Evolutionary conservation across 1,284 basidiomycete species (phyloP), one percentile per base, ranked within the genome.

Genomic region (Naganishia sp.): DNA sequence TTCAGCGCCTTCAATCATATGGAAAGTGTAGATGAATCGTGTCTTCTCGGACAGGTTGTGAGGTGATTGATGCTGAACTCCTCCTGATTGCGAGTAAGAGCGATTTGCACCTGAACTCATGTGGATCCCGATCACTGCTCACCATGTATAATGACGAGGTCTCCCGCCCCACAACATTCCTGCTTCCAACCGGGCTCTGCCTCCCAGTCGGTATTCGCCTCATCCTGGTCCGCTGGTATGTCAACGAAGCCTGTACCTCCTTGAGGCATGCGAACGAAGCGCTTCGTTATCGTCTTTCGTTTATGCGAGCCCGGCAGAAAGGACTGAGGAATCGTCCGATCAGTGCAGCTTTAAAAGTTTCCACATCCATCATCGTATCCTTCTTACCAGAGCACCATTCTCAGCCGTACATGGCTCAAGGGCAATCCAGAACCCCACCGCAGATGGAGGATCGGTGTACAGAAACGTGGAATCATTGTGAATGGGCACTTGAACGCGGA

Each of bases 361-460:
- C n/a, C n/a, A n/a, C n/a, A n/a, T n/a, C n/a, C n/a, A n/a, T n/a
- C n/a, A n/a, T n/a, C n/a, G n/a, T n/a, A n/a, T n/a, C n/a, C n/a
- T n/a, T n/a, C n/a, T n/a, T 46, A 78, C 79, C 35, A 96, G 83
- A 25, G 93, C 92, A 4, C 94, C 94, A 72, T 97, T 97, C 57
- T 82, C 80, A 1, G 85, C 77, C 6, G 91, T 93, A 75, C 92
- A 94, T 68, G 86, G 85, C 76, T 98, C 94, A 23, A 98, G 81
- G 6, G 94, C 91, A 66, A 97, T 90, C 95, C 95, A 99, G 75
- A 94, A 92, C 0, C 95, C 95, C 6, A 98, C 83, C 0, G 95
- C 94, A 6, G 86, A 88, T 0, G 92, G 92, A 9, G 95, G 94
- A 56, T 90, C 83, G 4, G 94, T 97, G 78, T 95, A 97, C 23